Evolutionary conservation across 1,284 basidiomycete genomes (phyloP).

Genomic region (Sparassis latifolia): DNA sequence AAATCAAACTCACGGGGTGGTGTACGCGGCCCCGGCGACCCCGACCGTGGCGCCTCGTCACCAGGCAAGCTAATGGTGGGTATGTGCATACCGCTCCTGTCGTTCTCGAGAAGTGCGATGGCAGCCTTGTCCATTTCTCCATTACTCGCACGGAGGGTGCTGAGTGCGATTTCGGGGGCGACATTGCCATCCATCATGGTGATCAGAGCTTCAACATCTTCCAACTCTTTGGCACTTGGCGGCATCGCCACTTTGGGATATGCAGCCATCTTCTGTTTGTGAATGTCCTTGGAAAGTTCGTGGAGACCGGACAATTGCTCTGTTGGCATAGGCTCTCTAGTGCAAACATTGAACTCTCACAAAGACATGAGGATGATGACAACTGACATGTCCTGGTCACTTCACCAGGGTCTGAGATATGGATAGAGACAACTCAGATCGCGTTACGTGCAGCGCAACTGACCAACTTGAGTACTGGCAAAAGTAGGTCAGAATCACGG

Average conservation of each 20-base stretch:
- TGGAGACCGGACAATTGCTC: no score
- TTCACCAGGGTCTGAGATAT: no score
- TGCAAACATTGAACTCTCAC: no score
- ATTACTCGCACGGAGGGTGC: slow-evolving; percentile 49
- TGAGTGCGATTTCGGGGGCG: slow-evolving; percentile 40
- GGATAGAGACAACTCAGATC: no score
- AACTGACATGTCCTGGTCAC: no score
- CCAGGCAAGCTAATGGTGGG: background rate
- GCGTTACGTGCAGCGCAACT: no score
- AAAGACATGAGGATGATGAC: no score
- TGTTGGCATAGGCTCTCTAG: no score
- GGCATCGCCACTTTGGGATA: background rate
- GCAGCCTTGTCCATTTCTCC: slow-evolving; percentile 58
- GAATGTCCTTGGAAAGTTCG: no score
- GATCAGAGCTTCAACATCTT: slow-evolving; percentile 31
- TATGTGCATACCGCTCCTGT: slow-evolving; percentile 24
- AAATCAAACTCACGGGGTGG: slow-evolving; percentile 26
- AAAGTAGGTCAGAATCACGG: no score
- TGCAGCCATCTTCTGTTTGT: no score
- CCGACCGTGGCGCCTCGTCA: slow-evolving; percentile 8
- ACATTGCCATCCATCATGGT: slow-evolving; percentile 32
- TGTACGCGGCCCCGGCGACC: slow-evolving; percentile 19
- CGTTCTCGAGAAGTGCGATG: slow-evolving; percentile 51
- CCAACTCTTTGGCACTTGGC: slow-evolving; percentile 12
- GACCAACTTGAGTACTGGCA: no score